Evolutionary conservation across 441 rosid genomes (phyloP).

Genomic region (Kokia cookei): DNA sequence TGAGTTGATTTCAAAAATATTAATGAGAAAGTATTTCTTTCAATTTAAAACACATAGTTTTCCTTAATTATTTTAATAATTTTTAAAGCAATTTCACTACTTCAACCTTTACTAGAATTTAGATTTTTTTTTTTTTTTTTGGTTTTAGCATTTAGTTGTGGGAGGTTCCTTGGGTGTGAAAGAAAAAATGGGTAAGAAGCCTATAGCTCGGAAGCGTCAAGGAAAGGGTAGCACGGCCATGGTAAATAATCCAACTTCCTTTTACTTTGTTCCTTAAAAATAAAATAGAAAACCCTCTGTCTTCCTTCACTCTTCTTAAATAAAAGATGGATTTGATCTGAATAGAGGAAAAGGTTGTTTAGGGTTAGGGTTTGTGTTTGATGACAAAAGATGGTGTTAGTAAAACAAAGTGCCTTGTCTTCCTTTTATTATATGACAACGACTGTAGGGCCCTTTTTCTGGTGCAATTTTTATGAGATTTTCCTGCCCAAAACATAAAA

Average conservation of each 20-base stretch:
- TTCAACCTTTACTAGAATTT: too few species aligned
- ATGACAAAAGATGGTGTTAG: background rate
- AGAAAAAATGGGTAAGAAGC: conserved; percentile 3
- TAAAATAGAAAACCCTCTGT: background rate
- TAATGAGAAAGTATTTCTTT: too few species aligned
- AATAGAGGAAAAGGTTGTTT: background rate
- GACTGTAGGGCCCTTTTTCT: background rate
- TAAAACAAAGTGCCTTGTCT: background rate
- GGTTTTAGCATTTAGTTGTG: background rate
- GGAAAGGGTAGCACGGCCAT: background rate
- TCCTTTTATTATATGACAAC: background rate
- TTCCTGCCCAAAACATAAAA: background rate
- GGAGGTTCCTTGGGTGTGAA: background rate
- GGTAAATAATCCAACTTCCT: background rate
- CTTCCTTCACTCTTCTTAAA: background rate
- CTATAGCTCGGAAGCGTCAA: background rate
- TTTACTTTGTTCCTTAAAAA: background rate
- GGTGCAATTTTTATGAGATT: background rate
- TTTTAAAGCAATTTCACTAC: too few species aligned
- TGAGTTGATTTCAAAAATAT: too few species aligned
- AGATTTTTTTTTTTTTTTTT: background rate
- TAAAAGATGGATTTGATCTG: background rate
- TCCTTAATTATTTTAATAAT: background rate
- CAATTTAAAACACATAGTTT: background rate
- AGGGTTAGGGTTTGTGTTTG: background rate